Conservation (phyloP, 495 filamentous ascomycete species). For the Penicillium soppii region DNA sequence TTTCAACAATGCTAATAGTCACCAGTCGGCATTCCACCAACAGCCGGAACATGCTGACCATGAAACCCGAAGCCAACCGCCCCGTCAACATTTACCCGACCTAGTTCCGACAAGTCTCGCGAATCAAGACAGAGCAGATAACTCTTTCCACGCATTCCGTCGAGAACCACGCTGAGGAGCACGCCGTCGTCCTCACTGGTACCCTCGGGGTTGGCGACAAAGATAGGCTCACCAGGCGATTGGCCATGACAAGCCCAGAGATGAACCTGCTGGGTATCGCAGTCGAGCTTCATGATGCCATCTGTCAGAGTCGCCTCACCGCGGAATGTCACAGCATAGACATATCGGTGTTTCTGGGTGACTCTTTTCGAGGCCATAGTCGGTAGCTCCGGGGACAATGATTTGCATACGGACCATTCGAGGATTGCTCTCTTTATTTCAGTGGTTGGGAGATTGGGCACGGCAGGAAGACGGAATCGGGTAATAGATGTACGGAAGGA, state of each 20-base stretch:
- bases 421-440: conserved; percentile 21
- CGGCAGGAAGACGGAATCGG: conserved; percentile 49
- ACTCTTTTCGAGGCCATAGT: conserved; percentile 61
- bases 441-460: conserved; percentile 20
- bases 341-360: conserved; percentile 59
- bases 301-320: conserved; percentile 64
- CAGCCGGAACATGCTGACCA: conserved; percentile 54
- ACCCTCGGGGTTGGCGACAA: conserved; percentile 52
- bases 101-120: conserved; percentile 61
- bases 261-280: conserved; percentile 42
- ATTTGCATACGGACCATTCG: conserved; percentile 32
- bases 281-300: conserved; percentile 68
- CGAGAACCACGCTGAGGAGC: conserved; percentile 68
- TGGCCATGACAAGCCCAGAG: conserved; percentile 63
- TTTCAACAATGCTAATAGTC: too few species aligned
- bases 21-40: conserved; percentile 28
- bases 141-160: conserved; percentile 60
- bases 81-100: conserved; percentile 61
- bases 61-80: conserved; percentile 72
- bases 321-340: conserved; percentile 57
- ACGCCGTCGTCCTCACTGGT: conserved; percentile 64
- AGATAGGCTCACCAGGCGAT: conserved; percentile 73
- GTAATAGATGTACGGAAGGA: conserved; percentile 34
- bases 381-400: conserved; percentile 58
- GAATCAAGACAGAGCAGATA: conserved; percentile 73